phyloP scores from a whole-genome alignment of 805 yeast genomes.

The Blastobotrys peoriensis region DNA sequence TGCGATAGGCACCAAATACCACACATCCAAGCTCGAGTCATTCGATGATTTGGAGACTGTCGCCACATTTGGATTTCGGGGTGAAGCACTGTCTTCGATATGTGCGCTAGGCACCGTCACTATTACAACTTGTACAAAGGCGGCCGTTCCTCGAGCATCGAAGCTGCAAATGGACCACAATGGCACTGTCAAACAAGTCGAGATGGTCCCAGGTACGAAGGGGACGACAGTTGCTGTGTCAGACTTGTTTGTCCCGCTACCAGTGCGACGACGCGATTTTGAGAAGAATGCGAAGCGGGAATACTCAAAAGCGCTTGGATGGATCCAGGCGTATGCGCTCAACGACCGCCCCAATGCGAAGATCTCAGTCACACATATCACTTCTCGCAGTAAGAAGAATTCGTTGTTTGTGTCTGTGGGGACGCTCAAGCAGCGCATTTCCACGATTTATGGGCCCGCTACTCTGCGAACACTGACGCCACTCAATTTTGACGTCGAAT shows the following conservation, averaged over 20 bases:
- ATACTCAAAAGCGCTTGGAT: constrained; percentile 56
- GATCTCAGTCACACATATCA: constrained; percentile 50
- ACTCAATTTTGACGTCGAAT: constrained; percentile 33
- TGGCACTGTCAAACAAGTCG: constrained; percentile 44
- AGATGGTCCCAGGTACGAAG: constrained; percentile 43
- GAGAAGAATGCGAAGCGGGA: constrained; percentile 63
- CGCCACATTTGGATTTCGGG: constrained; percentile 60
- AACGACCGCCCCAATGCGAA: constrained; percentile 48
- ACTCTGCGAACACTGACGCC: constrained; percentile 54
- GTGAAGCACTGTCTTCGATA: constrained; percentile 60
- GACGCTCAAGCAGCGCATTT: constrained; percentile 49
- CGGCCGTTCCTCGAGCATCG: constrained; percentile 51
- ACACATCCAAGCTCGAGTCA: constrained; percentile 48
- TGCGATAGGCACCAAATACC: constrained; percentile 41
- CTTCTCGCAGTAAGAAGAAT: constrained; percentile 43
- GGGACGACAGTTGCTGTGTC: constrained; percentile 66
- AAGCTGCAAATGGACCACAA: constrained; percentile 45
- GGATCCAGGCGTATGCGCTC: constrained; percentile 64
- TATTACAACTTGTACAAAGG: constrained; percentile 40
- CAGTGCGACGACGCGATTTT: constrained; percentile 77
- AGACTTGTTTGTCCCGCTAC: constrained; percentile 60
- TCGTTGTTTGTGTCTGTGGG: constrained; percentile 54
- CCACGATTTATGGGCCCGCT: constrained; percentile 64
- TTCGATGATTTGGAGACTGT: constrained; percentile 36
- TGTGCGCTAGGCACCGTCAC: constrained; percentile 42